Conservation (phyloP, 805 yeast species). For the Wickerhamiella lipophila region DNA sequence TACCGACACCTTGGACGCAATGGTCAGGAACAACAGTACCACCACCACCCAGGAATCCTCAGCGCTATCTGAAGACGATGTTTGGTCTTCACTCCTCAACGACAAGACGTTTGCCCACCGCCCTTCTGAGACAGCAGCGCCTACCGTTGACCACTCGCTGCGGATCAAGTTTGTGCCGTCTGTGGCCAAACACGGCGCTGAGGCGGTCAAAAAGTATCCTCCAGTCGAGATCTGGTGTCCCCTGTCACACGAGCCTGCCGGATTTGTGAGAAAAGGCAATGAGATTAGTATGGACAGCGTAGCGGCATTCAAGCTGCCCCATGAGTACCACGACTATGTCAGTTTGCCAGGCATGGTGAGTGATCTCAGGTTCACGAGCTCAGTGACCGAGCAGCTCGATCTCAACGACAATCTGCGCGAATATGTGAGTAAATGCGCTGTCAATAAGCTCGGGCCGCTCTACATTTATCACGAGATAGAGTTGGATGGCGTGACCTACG, state of each 20-base stretch:
- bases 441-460: constrained; percentile 20
- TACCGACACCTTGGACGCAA: too few species aligned
- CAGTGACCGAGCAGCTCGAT: constrained; percentile 11
- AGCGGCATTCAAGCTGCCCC: constrained; percentile 35
- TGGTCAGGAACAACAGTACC: too few species aligned
- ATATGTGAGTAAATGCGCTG: constrained; percentile 29
- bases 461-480: constrained; percentile 33
- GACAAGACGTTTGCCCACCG: constrained; percentile 9
- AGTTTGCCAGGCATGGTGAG: constrained; percentile 33
- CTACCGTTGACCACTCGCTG: constrained; percentile 19
- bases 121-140: constrained; percentile 2
- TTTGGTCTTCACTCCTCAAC: background rate
- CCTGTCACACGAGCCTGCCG: constrained; percentile 30
- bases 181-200: constrained; percentile 21
- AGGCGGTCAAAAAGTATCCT: constrained; percentile 31
- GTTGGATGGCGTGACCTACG: constrained; percentile 20
- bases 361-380: constrained; percentile 36
- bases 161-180: constrained; percentile 39
- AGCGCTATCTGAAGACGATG: background rate
- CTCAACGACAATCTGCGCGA: constrained; percentile 28
- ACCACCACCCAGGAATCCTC: too few species aligned
- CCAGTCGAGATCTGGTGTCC: constrained; percentile 44
- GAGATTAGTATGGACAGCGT: constrained; percentile 22
- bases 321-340: constrained; percentile 34
- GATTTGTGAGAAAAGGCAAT: background rate